Evolutionary conservation across 148 eudicot species (phyloP).

Genomic region (Camellia lanceoleosa): DNA sequence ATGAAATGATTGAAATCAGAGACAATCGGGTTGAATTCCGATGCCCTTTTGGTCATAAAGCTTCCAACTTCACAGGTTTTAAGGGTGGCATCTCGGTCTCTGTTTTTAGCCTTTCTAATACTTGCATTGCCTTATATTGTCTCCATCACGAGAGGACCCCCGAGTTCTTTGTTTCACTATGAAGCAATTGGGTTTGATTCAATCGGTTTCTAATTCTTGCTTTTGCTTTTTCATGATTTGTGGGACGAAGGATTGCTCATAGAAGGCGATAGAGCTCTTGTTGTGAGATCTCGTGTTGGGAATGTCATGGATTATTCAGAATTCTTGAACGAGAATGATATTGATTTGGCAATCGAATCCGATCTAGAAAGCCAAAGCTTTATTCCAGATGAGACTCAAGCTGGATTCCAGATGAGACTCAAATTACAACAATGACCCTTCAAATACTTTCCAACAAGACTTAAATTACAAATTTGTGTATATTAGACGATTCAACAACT

Average conservation of each 20-base stretch:
- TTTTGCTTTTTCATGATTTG: conserved; percentile 31
- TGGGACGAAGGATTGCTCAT: conserved; percentile 31
- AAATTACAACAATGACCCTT: conserved; percentile 14
- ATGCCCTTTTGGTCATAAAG: conserved; percentile 31
- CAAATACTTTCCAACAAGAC: neutral
- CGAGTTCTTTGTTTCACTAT: conserved; percentile 3
- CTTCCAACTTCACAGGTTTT: conserved; percentile 31
- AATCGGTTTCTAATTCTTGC: conserved; percentile 10
- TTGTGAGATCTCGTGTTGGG: conserved; percentile 23
- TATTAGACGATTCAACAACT: conserved; percentile 24
- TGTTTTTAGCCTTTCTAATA: conserved; percentile 33
- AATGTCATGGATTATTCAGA: conserved; percentile 11
- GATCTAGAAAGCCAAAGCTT: conserved; percentile 18
- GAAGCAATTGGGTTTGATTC: neutral
- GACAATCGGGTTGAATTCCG: conserved; percentile 10
- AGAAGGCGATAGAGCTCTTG: conserved; percentile 28
- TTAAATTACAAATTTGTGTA: conserved; percentile 30
- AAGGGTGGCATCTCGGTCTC: conserved; percentile 37
- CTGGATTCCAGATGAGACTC: no score
- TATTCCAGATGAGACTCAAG: conserved; percentile 6
- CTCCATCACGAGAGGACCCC: conserved; percentile 16
- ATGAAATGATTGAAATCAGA: conserved; percentile 2
- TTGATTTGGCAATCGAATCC: conserved; percentile 29
- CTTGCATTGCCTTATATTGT: conserved; percentile 35
- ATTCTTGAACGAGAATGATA: conserved; percentile 26